Conservation (phyloP, 2,329 filamentous ascomycete genomes). For the Byssothecium circinans region DNA sequence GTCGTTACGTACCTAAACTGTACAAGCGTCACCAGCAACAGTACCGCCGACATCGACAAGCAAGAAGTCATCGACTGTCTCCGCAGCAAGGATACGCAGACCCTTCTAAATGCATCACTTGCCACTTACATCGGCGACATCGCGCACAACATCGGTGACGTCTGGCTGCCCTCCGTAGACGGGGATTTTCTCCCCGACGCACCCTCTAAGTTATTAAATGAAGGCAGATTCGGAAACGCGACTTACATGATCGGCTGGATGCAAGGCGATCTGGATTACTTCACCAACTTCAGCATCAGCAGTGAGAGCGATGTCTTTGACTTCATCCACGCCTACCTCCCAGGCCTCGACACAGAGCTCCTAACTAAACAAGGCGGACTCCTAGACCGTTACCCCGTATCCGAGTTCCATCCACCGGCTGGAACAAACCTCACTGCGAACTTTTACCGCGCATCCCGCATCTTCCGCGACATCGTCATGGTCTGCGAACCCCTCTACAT, state of each 20-base stretch:
- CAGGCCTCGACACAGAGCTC: constrained; percentile 31
- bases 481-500: constrained; percentile 52
- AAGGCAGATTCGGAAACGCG: constrained; percentile 48
- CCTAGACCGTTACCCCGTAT: constrained; percentile 35
- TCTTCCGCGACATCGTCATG: constrained; percentile 58
- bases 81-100: constrained; percentile 46
- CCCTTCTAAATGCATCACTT: constrained; percentile 50
- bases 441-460: constrained; percentile 54
- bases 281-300: constrained; percentile 46
- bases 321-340: constrained; percentile 48
- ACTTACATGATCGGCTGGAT: constrained; percentile 50
- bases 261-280: constrained; percentile 50
- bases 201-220: constrained; percentile 46
- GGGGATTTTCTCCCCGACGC: constrained; percentile 53
- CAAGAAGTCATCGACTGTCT: constrained; percentile 52
- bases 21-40: constrained; percentile 24
- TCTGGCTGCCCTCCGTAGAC: constrained; percentile 56
- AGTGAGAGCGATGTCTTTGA: constrained; percentile 45
- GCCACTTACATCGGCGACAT: constrained; percentile 46
- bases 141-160: constrained; percentile 48
- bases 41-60: constrained; percentile 34
- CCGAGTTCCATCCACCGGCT: constrained; percentile 48
- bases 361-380: constrained; percentile 13
- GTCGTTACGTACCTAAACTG: constrained; percentile 51
- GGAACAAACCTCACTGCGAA: constrained; percentile 48